Conservation (phyloP, 257 asterid species). For the Knoxia roxburghii region DNA sequence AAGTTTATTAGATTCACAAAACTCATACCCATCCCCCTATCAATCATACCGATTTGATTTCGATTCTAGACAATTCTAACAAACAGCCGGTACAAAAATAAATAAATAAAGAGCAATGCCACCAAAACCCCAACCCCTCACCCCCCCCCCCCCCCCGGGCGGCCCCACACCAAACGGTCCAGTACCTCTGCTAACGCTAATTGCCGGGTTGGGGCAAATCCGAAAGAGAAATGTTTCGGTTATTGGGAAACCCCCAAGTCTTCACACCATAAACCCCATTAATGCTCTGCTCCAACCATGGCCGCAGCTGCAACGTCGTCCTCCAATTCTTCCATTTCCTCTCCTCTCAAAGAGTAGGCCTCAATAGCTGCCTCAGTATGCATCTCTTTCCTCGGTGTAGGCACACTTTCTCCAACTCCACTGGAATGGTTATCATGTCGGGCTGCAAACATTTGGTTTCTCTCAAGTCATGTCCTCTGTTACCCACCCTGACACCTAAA, state of each 20-base stretch:
- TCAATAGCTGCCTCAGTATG: slow-evolving; percentile 6
- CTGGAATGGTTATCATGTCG: slow-evolving; percentile 5
- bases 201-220: no score
- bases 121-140: no score
- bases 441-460: slow-evolving; percentile 14
- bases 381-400: slow-evolving; percentile 9
- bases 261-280: not conserved
- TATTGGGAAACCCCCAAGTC: not conserved
- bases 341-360: not conserved
- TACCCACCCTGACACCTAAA: not conserved
- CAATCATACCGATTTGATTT: no score
- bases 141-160: no score
- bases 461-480: slow-evolving; percentile 9
- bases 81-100: no score
- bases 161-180: no score
- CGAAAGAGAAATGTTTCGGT: not conserved
- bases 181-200: no score
- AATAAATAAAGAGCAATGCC: no score
- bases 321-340: not conserved
- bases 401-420: not conserved
- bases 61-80: no score
- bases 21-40: no score
- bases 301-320: not conserved
- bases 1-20: no score
- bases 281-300: not conserved